phyloP scores from a whole-genome alignment of 768 basidiomycete species.

The Collybiopsis luxurians region DNA sequence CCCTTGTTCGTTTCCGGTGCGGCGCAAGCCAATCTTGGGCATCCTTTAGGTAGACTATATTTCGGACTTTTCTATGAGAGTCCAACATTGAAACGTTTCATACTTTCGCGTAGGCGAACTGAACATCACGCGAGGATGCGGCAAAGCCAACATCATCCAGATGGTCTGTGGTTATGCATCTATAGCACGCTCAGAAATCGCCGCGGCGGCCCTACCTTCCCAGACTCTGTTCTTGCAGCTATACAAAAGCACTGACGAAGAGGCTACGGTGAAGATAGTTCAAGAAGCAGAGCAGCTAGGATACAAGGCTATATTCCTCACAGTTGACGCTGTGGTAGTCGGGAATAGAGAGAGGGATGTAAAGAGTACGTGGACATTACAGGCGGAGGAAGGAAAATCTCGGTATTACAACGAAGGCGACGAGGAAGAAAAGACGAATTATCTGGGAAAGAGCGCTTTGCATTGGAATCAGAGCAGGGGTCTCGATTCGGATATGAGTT shows the following conservation, averaged over 20 bases:
- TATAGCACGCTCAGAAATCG: conserved; percentile 61
- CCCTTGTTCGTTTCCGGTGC: conserved; percentile 85
- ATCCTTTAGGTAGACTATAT: conserved; percentile 59
- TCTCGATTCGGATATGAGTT: conserved; percentile 76
- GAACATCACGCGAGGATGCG: conserved; percentile 75
- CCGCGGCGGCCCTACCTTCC: conserved; percentile 46
- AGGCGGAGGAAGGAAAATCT: conserved; percentile 48
- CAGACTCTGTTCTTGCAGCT: conserved; percentile 81
- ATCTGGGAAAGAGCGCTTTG: conserved; percentile 61
- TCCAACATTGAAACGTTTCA: too few species aligned
- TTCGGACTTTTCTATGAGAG: too few species aligned
- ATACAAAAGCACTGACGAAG: conserved; percentile 76
- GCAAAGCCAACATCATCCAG: conserved; percentile 69
- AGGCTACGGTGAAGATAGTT: conserved; percentile 65
- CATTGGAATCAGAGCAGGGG: conserved; percentile 40
- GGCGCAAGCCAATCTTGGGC: conserved; percentile 82
- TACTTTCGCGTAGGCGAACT: conserved; percentile 63
- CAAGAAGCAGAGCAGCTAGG: conserved; percentile 71
- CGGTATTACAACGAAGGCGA: conserved; percentile 20
- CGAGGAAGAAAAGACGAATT: conserved; percentile 27
- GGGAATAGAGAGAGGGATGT: conserved; percentile 81
- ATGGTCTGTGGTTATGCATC: conserved; percentile 83
- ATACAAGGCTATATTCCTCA: conserved; percentile 87
- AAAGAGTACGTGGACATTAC: conserved; percentile 52
- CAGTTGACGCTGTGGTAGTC: conserved; percentile 81